phyloP scores from a whole-genome alignment of 2,329 filamentous ascomycete genomes.

The Calonectria montana region DNA sequence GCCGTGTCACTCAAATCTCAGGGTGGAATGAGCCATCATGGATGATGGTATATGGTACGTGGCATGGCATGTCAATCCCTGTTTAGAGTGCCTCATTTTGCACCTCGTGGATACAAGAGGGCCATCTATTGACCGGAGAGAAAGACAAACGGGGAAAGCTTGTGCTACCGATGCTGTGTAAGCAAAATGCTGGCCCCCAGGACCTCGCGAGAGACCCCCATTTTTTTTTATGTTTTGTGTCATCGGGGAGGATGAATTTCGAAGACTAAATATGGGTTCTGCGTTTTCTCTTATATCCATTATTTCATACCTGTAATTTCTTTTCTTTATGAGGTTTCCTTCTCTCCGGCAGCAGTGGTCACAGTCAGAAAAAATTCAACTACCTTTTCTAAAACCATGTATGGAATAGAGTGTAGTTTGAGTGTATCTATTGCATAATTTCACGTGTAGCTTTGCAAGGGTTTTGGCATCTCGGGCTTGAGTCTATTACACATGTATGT shows the following conservation, averaged over 20 bases:
- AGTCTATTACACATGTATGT: not conserved
- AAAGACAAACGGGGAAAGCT: slow-evolving; percentile 31
- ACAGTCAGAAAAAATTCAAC: slow-evolving; percentile 42
- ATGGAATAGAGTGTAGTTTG: not conserved
- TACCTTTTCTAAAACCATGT: slow-evolving; percentile 31
- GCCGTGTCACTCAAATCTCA: slow-evolving; percentile 31
- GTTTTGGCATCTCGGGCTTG: not conserved
- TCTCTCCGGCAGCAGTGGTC: slow-evolving; percentile 43
- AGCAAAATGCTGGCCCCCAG: slow-evolving; percentile 27
- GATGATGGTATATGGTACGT: slow-evolving; percentile 40
- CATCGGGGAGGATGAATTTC: slow-evolving; percentile 41
- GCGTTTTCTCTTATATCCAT: slow-evolving; percentile 43
- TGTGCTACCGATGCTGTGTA: slow-evolving; percentile 31
- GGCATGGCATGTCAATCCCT: slow-evolving; percentile 39
- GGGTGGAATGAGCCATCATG: slow-evolving; percentile 35
- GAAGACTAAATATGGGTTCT: slow-evolving; percentile 43
- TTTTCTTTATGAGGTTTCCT: slow-evolving; percentile 41
- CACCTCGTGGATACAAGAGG: slow-evolving; percentile 41
- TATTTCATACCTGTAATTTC: slow-evolving; percentile 46
- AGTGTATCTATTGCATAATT: not conserved
- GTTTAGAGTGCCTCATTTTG: slow-evolving; percentile 37
- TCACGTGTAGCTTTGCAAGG: not conserved
- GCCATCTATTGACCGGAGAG: slow-evolving; percentile 38
- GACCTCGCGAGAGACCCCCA: slow-evolving; percentile 42
- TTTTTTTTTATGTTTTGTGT: slow-evolving; percentile 38